phyloP scores from a whole-genome alignment of 441 rosid genomes.

The Populus tomentosa region DNA sequence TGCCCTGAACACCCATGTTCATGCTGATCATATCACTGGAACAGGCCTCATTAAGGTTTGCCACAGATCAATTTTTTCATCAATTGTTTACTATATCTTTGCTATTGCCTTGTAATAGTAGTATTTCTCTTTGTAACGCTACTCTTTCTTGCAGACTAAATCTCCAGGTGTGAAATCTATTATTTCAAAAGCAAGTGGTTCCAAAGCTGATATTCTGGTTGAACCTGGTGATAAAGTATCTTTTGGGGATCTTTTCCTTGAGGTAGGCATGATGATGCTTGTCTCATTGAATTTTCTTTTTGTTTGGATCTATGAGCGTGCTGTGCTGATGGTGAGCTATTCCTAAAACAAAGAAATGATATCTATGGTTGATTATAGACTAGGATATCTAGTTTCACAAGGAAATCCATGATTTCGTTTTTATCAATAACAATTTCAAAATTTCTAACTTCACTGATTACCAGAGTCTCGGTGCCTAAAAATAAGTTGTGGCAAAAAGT shows the following conservation, averaged over 20 bases:
- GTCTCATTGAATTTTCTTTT: background rate
- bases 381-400: no score
- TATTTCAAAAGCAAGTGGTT: constrained; percentile 76
- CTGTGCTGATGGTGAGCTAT: background rate
- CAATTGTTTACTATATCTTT: background rate
- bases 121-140: background rate
- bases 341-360: background rate
- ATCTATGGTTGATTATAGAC: background rate
- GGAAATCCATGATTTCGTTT: no score
- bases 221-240: constrained; percentile 62
- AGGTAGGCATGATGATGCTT: constrained; percentile 34
- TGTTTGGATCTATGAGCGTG: background rate
- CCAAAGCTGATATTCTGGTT: constrained; percentile 72
- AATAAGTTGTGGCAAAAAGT: background rate
- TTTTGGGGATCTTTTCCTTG: constrained; percentile 65
- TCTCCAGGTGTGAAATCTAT: constrained; percentile 62
- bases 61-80: background rate
- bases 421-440: background rate
- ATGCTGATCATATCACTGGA: constrained; percentile 97
- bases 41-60: constrained; percentile 81
- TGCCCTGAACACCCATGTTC: constrained; percentile 94
- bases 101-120: background rate
- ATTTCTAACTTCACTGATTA: background rate
- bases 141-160: constrained; percentile 39
- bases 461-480: background rate